Evolutionary conservation across 2,329 filamentous ascomycete genomes (phyloP).

Genomic region (Ophiognomonia clavigignenti-juglandacearum): DNA sequence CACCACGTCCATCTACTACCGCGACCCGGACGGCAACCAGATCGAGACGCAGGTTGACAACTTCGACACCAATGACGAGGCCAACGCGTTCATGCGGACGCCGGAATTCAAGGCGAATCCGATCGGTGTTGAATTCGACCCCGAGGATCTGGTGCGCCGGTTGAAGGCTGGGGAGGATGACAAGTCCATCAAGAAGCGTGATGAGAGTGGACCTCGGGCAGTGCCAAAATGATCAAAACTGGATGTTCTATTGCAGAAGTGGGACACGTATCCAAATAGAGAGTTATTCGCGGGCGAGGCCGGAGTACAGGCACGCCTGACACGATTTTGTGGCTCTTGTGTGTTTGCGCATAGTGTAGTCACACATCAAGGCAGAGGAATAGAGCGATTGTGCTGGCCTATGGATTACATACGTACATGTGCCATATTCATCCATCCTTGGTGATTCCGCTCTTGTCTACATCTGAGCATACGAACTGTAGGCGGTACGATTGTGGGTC

Average conservation of each 20-base stretch:
- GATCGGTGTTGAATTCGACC: conserved; percentile 14
- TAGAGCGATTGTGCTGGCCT: too few relatives aligned
- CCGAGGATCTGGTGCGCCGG: conserved; percentile 11
- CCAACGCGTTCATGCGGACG: conserved; percentile 32
- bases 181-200: conserved; percentile 1
- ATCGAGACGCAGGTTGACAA: conserved; percentile 43
- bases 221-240: too few relatives aligned
- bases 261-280: background rate
- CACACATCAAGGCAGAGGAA: too few relatives aligned
- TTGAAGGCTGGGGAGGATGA: background rate
- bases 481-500: too few relatives aligned
- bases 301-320: too few relatives aligned
- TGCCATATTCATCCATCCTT: too few relatives aligned
- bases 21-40: conserved; percentile 43
- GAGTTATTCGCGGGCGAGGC: too few relatives aligned
- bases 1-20: conserved; percentile 43
- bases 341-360: too few relatives aligned
- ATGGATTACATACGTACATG: too few relatives aligned
- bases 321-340: too few relatives aligned
- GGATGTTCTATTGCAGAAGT: background rate
- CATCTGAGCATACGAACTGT: too few relatives aligned
- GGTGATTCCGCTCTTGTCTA: too few relatives aligned
- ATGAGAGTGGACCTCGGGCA: background rate
- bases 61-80: conserved; percentile 32
- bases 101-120: conserved; percentile 35